A percentile compares a stretch with the other conserved stretches of the same genome.
phyloP scores from a whole-genome alignment of 805 yeast species.

The Priceomyces carsonii region DNA sequence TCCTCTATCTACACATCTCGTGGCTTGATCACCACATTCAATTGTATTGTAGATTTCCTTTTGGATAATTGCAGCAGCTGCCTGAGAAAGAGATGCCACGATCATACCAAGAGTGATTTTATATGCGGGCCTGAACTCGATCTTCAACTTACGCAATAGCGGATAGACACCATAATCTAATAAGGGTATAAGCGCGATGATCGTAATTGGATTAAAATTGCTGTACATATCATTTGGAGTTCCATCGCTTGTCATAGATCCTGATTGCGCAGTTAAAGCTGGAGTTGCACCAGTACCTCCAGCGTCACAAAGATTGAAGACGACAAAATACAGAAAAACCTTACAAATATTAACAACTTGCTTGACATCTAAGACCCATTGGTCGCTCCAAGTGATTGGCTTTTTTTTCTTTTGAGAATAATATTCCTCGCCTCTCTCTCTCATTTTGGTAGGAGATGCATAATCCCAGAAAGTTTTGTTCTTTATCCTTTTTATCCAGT shows the following conservation, averaged over 20 bases:
- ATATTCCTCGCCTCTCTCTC: conserved; percentile 40
- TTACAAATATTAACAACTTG: conserved; percentile 46
- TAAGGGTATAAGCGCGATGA: conserved; percentile 51
- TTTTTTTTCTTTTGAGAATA: conserved; percentile 33
- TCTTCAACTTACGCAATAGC: conserved; percentile 38
- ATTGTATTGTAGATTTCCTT: conserved; percentile 46
- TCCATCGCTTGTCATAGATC: conserved; percentile 51
- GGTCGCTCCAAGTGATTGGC: conserved; percentile 42
- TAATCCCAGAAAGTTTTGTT: conserved; percentile 48
- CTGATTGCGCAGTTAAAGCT: conserved; percentile 53
- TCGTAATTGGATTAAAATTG: conserved; percentile 56
- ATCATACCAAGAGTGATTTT: conserved; percentile 51
- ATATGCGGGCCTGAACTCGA: conserved; percentile 44
- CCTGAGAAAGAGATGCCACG: conserved; percentile 47
- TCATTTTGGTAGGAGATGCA: conserved; percentile 47
- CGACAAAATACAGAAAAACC: conserved; percentile 44
- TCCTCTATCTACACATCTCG: conserved; percentile 28
- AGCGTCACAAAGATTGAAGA: conserved; percentile 42
- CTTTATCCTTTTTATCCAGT: conserved; percentile 42
- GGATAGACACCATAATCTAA: conserved; percentile 53
- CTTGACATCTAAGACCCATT: conserved; percentile 48
- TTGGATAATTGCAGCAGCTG: conserved; percentile 53
- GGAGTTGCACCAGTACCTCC: conserved; percentile 28
- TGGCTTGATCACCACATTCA: conserved; percentile 53
- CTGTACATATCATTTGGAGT: conserved; percentile 58